Evolutionary conservation across 2,329 filamentous ascomycete species (phyloP), one percentile per base, ranked within the genome.

Genomic region (Ophiocordyceps camponoti-leonardi): DNA sequence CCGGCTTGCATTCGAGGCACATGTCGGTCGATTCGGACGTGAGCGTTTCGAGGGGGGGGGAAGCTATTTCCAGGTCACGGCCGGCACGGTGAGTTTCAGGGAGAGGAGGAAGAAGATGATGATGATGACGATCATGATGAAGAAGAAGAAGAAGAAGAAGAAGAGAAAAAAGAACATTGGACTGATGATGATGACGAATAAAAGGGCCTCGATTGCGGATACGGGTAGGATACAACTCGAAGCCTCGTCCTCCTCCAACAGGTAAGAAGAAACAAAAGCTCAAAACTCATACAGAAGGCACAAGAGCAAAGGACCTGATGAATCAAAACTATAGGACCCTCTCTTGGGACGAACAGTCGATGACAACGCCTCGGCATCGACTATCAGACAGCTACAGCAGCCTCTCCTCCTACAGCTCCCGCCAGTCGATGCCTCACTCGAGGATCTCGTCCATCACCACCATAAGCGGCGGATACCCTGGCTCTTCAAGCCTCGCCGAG

Each of bases 401-500:
- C 46, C 56, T 72, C 16, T 71, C 71, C 3, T 72, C 67, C 1
- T 68, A 67, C 52, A 63, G 64, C 18, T 68, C 69, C 3, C 67
- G 70, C 3, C 65, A 61, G 1, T 72, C 69, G 1, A 58, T 60
- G 14, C 61, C 63, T 0, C 71, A 75, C 52, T 76, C 73, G 2
- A 63, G 72, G 35, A 63, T 73, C 44, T 75, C 73, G 2, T 76
- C 72, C 0, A 61, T 68, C 41, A 75, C 73, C 1, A 75, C 71
- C 0, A 61, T 70, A 20, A 66, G 67, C 44, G 66, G 66, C 11
- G 56, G 61, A 8, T 61, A 64, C 46, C 54, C 59, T 13, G 53
- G 63, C 39, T 56, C 55, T 14, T 52, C 58, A 11, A 55, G 61
- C 6, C 49, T 61, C 19, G 56, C 59, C 20, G 66, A 71, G 41